Evolutionary conservation across 2,329 filamentous ascomycete species (phyloP), one percentile per base, ranked within the genome.

Genomic region (Fusarium sp.): DNA sequence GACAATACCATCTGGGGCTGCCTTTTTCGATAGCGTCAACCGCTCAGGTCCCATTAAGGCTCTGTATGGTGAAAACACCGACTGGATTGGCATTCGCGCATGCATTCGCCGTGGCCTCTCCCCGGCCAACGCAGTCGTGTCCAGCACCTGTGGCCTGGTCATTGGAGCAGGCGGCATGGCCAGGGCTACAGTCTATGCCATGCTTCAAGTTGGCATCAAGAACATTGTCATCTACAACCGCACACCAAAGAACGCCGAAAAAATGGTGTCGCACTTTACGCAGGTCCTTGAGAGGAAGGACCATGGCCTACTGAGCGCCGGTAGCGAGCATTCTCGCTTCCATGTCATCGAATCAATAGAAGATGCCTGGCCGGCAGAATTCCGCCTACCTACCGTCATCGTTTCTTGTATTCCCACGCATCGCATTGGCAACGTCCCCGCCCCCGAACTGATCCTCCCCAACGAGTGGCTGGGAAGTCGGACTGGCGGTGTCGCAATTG

Each of bases 1-100:
- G 4, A 86, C 84, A 41, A 87, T 90, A 1, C 88, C 90, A 2
- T 85, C 87, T 36, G 88, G 89, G 9, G 86, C 86, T 3, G 81
- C 90, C 14, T 81, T 87, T 24, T 85, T 86, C 67, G 82, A 83
- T n/a, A 86, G 89, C 67, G 73, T 81, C 36, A 91, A 91, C 70
- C 87, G 90, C 48, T 87, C 90, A 3, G 92, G 93, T 0, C 88
- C 90, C 0, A 89, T 94, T 12, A 88, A 89, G 70, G 92, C 91
- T 0, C 84, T 95, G 0, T 93, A 94, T 71, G 93, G 93, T 3
- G 92, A 95, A 66, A 95, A 95, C 68, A 95, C 93, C 0, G 93
- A 95, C 80, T 95, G 93, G 91, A 92, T 94, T 39, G 93, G 93
- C 10, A 93, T 95, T 47, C 86, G 91, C 60, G 92, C 91, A 7